Evolutionary conservation across 1,284 basidiomycete species (phyloP).

Genomic region (Lentinula novae-zelandiae): DNA sequence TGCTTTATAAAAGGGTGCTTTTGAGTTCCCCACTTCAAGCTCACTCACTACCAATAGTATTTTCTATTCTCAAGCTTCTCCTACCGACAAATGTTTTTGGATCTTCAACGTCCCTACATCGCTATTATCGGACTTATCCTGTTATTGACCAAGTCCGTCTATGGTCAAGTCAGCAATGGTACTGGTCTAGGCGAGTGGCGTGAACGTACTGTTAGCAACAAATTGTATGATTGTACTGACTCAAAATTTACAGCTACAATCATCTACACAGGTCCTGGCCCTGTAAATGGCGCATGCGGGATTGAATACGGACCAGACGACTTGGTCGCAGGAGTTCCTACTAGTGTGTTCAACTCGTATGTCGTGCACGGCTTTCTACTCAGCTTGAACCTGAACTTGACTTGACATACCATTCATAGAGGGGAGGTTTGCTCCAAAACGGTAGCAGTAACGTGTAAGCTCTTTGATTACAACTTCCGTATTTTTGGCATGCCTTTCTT

Average conservation of each 20-base stretch:
- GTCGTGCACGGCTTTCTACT: not conserved
- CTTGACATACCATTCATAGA: not conserved
- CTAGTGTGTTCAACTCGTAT: not conserved
- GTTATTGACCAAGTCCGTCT: not conserved
- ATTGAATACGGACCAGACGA: not conserved
- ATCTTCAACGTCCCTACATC: not conserved
- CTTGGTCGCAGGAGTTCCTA: not conserved
- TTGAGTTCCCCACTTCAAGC: no score
- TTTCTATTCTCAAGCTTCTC: no score
- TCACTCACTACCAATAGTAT: no score
- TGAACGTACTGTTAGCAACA: not conserved
- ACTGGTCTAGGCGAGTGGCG: not conserved
- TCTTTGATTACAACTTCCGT: not conserved
- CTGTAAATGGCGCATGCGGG: not conserved
- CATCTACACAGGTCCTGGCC: not conserved
- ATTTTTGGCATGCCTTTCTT: not conserved
- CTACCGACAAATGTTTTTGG: not conserved
- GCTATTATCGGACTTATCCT: not conserved
- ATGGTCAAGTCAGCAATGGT: not conserved
- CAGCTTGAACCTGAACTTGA: not conserved
- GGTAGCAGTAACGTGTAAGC: not conserved
- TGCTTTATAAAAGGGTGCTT: no score
- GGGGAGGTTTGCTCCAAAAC: not conserved
- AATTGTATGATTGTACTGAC: not conserved
- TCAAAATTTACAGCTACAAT: not conserved